Conservation (phyloP, 148 eudicot species). For the Pouteria glomerata region DNA sequence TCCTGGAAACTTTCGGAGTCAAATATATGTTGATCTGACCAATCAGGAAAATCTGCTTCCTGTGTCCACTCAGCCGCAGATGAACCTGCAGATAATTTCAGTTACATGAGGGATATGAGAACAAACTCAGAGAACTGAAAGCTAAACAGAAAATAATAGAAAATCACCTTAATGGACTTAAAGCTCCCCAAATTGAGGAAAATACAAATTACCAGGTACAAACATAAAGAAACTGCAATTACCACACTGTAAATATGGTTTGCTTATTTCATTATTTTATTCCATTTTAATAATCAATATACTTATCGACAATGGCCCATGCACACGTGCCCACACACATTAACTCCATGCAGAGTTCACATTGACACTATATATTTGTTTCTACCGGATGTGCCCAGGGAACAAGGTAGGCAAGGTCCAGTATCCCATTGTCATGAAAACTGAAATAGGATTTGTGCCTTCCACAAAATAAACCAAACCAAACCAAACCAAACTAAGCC, state of each 20-base stretch:
- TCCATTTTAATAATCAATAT: neutral
- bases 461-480: too few species aligned
- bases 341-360: neutral
- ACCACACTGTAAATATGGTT: neutral
- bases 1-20: conserved; percentile 49
- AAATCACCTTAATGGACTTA: neutral
- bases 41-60: conserved; percentile 50
- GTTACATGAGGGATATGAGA: neutral
- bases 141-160: neutral
- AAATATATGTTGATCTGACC: conserved; percentile 52
- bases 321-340: too few species aligned
- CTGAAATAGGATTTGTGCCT: neutral
- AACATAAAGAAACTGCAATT: neutral
- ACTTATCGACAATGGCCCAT: neutral
- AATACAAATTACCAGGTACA: neutral
- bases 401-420: neutral
- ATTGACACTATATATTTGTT: neutral
- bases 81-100: conserved; percentile 40
- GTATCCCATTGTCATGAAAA: neutral
- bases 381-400: neutral
- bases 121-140: neutral
- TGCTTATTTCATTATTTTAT: neutral
- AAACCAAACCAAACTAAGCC: neutral
- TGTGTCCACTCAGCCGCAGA: conserved; percentile 69
- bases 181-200: neutral